Evolutionary conservation across 2,329 filamentous ascomycete species (phyloP).

Genomic region (Aureobasidium leucospermi): DNA sequence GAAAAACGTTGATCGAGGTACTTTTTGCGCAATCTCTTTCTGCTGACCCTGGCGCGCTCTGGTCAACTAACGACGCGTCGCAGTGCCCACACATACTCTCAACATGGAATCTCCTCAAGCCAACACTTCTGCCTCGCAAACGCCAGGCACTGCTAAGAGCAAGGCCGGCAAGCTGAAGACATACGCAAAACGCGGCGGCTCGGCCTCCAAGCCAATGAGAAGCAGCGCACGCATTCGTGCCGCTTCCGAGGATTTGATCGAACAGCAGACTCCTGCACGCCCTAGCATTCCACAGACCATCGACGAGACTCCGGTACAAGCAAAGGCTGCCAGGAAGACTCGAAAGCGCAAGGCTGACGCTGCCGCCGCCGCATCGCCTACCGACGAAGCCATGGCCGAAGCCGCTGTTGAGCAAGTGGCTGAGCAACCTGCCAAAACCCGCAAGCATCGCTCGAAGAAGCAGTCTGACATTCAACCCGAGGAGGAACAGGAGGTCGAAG

Average conservation of each 20-base stretch:
- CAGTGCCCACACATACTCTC: background rate
- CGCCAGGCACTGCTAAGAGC: slow-evolving; percentile 2
- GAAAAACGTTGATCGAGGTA: background rate
- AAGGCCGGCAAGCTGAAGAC: slow-evolving; percentile 12
- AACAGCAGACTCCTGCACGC: background rate
- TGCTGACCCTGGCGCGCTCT: background rate
- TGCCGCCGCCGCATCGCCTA: background rate
- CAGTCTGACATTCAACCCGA: background rate
- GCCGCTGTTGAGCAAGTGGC: background rate
- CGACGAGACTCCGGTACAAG: slow-evolving; percentile 2
- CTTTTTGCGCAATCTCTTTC: background rate
- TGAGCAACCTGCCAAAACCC: background rate
- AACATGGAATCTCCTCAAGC: slow-evolving; percentile 2
- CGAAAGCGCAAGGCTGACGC: background rate
- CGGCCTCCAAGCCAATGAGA: slow-evolving; percentile 1
- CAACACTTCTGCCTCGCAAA: background rate
- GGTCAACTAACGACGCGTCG: slow-evolving; percentile 9
- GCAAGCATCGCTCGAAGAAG: slow-evolving; percentile 6
- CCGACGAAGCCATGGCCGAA: background rate
- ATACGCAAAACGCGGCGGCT: slow-evolving; percentile 9
- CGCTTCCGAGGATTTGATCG: background rate
- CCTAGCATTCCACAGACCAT: slow-evolving; percentile 8
- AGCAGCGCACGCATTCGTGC: slow-evolving; percentile 6
- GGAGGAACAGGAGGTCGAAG: background rate
- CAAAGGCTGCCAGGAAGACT: slow-evolving; percentile 1